phyloP scores from a whole-genome alignment of 139 green algal species.

The Nannochloris sp. region DNA sequence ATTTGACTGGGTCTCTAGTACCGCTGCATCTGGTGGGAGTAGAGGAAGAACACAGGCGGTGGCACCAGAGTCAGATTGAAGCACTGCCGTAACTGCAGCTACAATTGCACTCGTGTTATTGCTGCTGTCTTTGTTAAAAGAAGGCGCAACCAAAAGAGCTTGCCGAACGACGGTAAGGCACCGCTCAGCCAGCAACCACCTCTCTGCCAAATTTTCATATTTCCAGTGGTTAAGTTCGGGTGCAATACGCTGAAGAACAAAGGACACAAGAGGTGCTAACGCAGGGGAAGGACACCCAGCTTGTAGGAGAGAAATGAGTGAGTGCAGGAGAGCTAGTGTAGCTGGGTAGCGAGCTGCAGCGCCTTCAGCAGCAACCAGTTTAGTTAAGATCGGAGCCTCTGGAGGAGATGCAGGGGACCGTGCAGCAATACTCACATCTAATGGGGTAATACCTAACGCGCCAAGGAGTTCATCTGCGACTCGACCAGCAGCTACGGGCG shows the following conservation, averaged over 20 bases:
- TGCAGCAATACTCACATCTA: slow-evolving; percentile 12
- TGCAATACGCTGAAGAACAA: slow-evolving; percentile 32
- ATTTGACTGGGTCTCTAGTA: slow-evolving; percentile 20
- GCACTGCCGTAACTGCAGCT: slow-evolving; percentile 1
- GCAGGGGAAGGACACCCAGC: slow-evolving; percentile 7
- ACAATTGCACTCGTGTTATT: no score
- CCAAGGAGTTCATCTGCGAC: slow-evolving; percentile 30
- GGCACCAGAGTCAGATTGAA: slow-evolving; percentile 16
- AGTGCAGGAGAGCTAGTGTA: slow-evolving; percentile 28
- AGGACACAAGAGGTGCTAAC: slow-evolving; percentile 23
- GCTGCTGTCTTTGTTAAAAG: no score
- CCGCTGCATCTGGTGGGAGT: slow-evolving; percentile 17
- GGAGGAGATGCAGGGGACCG: no score
- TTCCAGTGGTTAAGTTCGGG: slow-evolving; percentile 17
- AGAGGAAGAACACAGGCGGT: slow-evolving; percentile 11
- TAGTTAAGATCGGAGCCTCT: slow-evolving; percentile 4
- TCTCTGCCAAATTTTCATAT: slow-evolving; percentile 16
- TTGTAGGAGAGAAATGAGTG: slow-evolving; percentile 30
- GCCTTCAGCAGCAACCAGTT: slow-evolving; percentile 20
- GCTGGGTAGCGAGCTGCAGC: slow-evolving; percentile 33
- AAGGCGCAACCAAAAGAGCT: slow-evolving; percentile 14
- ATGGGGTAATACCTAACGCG: neutral
- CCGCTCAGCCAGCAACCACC: slow-evolving; percentile 23
- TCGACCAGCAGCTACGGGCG: slow-evolving; percentile 4
- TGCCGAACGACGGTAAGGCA: slow-evolving; percentile 35